Evolutionary conservation across 352 stramenopile species (phyloP), one percentile per base, ranked within the genome.

Genomic region (Phytophthora cactorum): DNA sequence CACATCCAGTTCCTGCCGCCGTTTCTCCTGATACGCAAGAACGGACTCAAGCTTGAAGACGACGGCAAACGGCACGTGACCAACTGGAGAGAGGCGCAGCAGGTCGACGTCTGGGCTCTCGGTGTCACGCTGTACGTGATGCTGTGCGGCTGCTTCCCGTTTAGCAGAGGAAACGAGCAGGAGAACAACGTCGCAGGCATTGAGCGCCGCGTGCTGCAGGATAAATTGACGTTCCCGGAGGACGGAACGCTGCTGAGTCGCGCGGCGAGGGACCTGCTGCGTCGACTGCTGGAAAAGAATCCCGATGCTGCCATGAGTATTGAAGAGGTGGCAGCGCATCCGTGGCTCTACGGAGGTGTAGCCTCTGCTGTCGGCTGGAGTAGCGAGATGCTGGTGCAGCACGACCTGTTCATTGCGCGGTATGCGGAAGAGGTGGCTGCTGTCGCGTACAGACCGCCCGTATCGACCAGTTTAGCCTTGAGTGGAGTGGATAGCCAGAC

Each of bases 101-200:
- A 93, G 46, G 41, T 93, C 7, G 88, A 95, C 61, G 54, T 86
- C 8, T 95, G 81, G 81, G 82, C 85, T 2, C 71, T 95, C 6
- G 88, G 88, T 3, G 78, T 95, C 27, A 91, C 82, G 5, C 81
- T 92, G 58, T 92, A 86, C 52, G 69, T 88, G 49, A 71, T 94
- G 61, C 65, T 94, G 2, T 92, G 78, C 34, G 81, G 74, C 1
- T 66, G 66, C 12, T 91, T 88, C 52, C 86, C 86, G 1, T 93
- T 92, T 43, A 59, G 70, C 38, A 61, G 22, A 29, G 43, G 54
- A 0, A 56, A 53, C 14, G 46, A 52, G 8, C 60, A 66, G 12
- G 65, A 77, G 9, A 58, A 63, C n/a, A 60, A 52, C 9, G 70
- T 78, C 22, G 46, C 65, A 17, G 75, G 59, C 58, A 78, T 72